Evolutionary conservation across 441 rosid species (phyloP), one percentile per base, ranked within the genome.

Genomic region (Metrosideros polymorpha): DNA sequence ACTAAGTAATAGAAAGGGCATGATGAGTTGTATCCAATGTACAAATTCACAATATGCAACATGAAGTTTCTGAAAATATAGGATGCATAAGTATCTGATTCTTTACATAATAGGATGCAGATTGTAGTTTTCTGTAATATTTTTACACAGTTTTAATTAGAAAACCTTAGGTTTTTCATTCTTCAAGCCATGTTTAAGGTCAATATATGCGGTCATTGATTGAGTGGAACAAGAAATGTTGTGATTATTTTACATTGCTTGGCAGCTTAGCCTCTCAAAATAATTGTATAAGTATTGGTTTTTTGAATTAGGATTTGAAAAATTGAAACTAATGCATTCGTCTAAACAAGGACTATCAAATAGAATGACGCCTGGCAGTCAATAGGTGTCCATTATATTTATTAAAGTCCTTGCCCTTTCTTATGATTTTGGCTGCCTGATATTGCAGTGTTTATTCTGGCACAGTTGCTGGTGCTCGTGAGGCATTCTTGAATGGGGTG

Each of bases 391-490:
- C 47, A 12, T 39, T 10, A 71, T 42, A 39, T 71, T 47, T 47
- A 71, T 22, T 71, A 39, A 39, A 39, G 8, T 71, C 5, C 79
- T 39, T 71, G 79, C 79, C 35, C 25, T n/a, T 25, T 47, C 47
- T 83, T 18, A 50, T 6, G 47, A 83, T 84, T 24, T 84, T 75
- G 12, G 19, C 42, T 82, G 24, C 5, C 25, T 87, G 59, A 32
- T 82, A 59, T 87, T 51, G 89, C 97, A 97, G 99, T 18, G 90
- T 94, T 85, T 96, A 93, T 89, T 96, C 99, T 82, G 99, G 99
- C 85, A 97, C 99, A n/a, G 98, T 96, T 59, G 99, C 97, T 77
- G 99, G 98, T 43, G 98, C 99, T 91, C 96, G 99, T 18, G 99
- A 96, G 91, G 98, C 98, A 88, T 96, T 95, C 93, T 87, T 97